Base-by-base conservation (phyloP, 1,284 basidiomycete genomes). In the Naganishia sp. region DNA sequence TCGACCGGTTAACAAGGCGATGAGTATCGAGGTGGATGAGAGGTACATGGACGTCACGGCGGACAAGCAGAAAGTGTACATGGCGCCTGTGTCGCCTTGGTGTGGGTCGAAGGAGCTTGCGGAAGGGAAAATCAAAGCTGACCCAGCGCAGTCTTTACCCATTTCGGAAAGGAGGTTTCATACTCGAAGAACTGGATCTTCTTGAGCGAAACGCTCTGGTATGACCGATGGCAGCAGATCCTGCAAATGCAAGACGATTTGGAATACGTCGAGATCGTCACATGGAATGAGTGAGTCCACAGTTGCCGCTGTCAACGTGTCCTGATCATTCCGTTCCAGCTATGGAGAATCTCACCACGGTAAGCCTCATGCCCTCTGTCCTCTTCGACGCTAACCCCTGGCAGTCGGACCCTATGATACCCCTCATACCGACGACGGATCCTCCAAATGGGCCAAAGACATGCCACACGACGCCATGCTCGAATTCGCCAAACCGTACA, bases 131-230 rank as follows among this genome's bases (percentile, higher is more conserved):
- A 25, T 11, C 39, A 32, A 45, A 32, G 39, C n/a, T 23, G 28
- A 39, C n/a, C 11, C 32, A 50, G 25, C 32, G 10, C 51, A 75
- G 74, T 79, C 75, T 76, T 71, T 55, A 78, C 79, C 9, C 79
- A 81, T 69, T 79, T 77, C 60, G 75, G 75, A 35, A 65, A 69
- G 25, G 75, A 79, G 45, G 75, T 76, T 3, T 64, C 76, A 5
- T 80, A 77, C 68, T 58, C 71, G 46, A 81, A 81, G 68, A 81
- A 81, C 72, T 79, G 72, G 72, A 47, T 79, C 31, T 81, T 79
- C 73, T 74, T 77, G 68, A 72, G 73, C 18, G 79, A 81, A 65
- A 69, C 70, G 6, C 72, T 80, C 1, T 79, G 78, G 77, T 73
- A 76, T 65, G 71, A 74, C 58, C 70, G 79, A 49, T 81, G 79